Evolutionary conservation across 1,139 yeast genomes (phyloP).

Genomic region (Suhomyces guaymorum): DNA sequence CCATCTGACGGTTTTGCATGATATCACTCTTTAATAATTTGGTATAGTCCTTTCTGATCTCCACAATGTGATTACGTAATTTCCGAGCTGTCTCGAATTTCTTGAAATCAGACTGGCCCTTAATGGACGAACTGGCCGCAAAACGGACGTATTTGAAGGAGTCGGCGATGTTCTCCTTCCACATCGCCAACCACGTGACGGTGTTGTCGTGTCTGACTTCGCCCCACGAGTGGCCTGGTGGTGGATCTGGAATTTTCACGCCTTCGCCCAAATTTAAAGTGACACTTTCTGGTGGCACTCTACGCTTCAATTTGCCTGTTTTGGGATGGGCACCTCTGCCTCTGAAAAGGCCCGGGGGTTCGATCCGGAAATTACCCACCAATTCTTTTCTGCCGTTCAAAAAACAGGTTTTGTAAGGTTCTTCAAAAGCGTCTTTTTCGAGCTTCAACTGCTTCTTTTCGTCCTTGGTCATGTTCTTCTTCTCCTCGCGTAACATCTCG

Average conservation of each 20-base stretch:
- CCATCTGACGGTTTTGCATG: constrained; percentile 89
- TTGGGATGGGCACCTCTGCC: constrained; percentile 98
- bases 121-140: constrained; percentile 87
- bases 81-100: constrained; percentile 93
- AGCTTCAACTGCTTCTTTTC: constrained; percentile 73
- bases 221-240: constrained; percentile 89
- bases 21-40: constrained; percentile 67
- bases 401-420: constrained; percentile 75
- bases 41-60: constrained; percentile 74
- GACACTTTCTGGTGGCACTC: constrained; percentile 88
- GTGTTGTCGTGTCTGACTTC: constrained; percentile 85
- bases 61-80: constrained; percentile 68
- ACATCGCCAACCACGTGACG: constrained; percentile 95
- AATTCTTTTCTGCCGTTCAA: constrained; percentile 88
- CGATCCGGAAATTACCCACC: constrained; percentile 90
- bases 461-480: constrained; percentile 62
- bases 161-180: constrained; percentile 91
- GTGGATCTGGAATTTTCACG: constrained; percentile 76
- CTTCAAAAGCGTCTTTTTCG: constrained; percentile 76
- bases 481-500: constrained; percentile 70
- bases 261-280: constrained; percentile 78
- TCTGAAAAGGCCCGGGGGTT: constrained; percentile 93
- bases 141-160: constrained; percentile 84
- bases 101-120: constrained; percentile 87
- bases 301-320: constrained; percentile 81